Evolutionary conservation across 1,284 basidiomycete species (phyloP), one percentile per base, ranked within the genome.

Genomic region (Malassezia dermatis): DNA sequence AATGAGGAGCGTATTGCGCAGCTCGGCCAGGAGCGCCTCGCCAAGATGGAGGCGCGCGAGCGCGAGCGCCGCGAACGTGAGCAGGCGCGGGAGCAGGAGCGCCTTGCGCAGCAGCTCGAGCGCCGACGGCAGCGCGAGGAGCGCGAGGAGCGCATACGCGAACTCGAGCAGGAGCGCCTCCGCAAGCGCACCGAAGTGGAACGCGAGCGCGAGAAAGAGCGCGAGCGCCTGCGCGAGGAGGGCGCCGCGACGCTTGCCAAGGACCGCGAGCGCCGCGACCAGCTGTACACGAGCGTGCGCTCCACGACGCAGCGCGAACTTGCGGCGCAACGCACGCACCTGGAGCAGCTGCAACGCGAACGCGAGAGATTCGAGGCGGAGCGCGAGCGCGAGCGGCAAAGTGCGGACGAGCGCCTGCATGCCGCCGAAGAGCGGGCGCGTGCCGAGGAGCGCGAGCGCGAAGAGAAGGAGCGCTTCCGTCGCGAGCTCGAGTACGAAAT

Each of bases 101-200:
- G 44, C 32, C 37, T 39, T 15, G 17, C 37, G 3, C 37, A 39
- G 37, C 63, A 65, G 47, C 61, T 56, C 42, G 56, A 60, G 40
- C 58, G 65, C 32, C 53, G 59, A 6, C 53, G 53, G 31, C 61
- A 65, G 48, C 57, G 65, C 34, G 61, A 66, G 32, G 63, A 60
- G 42, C 52, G 57, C 31, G 48, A 51, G 15, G 30, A 45, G 37
- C 53, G 53, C 15, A 19, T 37, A 2, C 35, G 28, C 10, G 53
- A 40, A 6, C 26, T 50, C 17, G 53, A 43, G 15, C 53, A 48
- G 35, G 53, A 56, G 43, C 53, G 48, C 13, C 48, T 40, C 23
- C 53, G 24, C 32, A 37, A 45, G 35, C 53, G 53, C 30, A 37
- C 26, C 27, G 48, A 44, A n/a, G 31, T 52, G 21, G 51, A 56